These are phyloP conservation scores for Stachybotrys echinatus DNA, from an alignment of 2,329 filamentous ascomycete species.

Conservation along the genomic window DNA sequence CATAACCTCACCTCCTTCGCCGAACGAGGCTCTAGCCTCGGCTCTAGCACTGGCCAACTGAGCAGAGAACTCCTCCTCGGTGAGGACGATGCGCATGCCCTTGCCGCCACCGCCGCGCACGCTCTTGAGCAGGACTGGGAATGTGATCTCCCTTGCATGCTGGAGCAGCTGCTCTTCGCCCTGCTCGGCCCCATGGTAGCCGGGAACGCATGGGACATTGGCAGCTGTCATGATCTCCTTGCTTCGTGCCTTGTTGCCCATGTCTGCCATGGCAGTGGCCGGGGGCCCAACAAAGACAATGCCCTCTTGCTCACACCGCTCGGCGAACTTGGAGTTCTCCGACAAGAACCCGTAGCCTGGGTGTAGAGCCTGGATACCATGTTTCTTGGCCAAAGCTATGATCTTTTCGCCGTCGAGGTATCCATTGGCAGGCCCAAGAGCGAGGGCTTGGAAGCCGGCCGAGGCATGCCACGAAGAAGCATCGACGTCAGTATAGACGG, in stretches of 20 bases:
- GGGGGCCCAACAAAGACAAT: slow-evolving; percentile 94
- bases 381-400: slow-evolving; percentile 77
- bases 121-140: slow-evolving; percentile 73
- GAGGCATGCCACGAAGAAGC: slow-evolving; percentile 81
- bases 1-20: slow-evolving; percentile 73
- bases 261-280: slow-evolving; percentile 72
- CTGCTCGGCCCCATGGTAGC: slow-evolving; percentile 88
- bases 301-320: slow-evolving; percentile 81
- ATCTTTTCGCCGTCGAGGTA: slow-evolving; percentile 95
- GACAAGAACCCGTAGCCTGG: slow-evolving; percentile 95
- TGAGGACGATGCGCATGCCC: slow-evolving; percentile 72
- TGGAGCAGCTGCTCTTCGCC: slow-evolving; percentile 53
- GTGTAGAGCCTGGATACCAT: slow-evolving; percentile 87
- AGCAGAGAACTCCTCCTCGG: slow-evolving; percentile 61
- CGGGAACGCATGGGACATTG: slow-evolving; percentile 93
- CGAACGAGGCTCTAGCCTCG: slow-evolving; percentile 74
- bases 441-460: slow-evolving; percentile 76
- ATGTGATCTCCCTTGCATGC: slow-evolving; percentile 66
- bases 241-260: slow-evolving; percentile 89
- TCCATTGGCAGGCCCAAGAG: slow-evolving; percentile 74
- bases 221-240: slow-evolving; percentile 96
- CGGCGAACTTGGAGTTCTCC: slow-evolving; percentile 88
- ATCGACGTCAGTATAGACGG: slow-evolving; percentile 91
- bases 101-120: slow-evolving; percentile 79
- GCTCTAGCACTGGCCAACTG: slow-evolving; percentile 70